phyloP scores from a whole-genome alignment of 169 alveolate genomes.

The Cryptosporidium muris region DNA sequence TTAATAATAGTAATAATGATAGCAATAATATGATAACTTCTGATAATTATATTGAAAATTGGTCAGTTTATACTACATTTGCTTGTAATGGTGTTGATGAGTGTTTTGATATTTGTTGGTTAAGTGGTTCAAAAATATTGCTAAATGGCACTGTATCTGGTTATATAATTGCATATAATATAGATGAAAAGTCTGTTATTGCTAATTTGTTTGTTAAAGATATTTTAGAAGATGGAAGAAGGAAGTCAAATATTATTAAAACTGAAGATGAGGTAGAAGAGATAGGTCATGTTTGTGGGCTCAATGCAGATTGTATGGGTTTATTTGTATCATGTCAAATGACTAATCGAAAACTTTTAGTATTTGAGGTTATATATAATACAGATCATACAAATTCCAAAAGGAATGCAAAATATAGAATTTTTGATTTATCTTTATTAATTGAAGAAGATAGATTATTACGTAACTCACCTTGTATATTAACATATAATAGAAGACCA shows the following conservation, averaged over 20 bases:
- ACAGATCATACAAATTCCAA: conserved; percentile 6
- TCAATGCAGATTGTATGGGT: conserved; percentile 23
- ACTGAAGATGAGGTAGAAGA: neutral
- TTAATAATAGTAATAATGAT: neutral
- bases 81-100: conserved; percentile 63
- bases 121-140: conserved; percentile 50
- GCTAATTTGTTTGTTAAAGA: conserved; percentile 44
- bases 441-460: conserved; percentile 54
- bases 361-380: conserved; percentile 35
- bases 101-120: conserved; percentile 70
- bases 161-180: conserved; percentile 30
- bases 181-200: conserved; percentile 35
- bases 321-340: conserved; percentile 58
- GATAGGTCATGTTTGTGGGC: conserved; percentile 62
- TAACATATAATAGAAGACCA: conserved; percentile 60
- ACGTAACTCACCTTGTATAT: conserved; percentile 54
- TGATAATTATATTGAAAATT: conserved; percentile 17
- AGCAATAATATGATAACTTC: neutral
- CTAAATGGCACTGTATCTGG: conserved; percentile 70
- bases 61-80: conserved; percentile 48
- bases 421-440: conserved; percentile 12
- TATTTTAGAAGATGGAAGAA: conserved; percentile 23
- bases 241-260: neutral
- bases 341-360: conserved; percentile 13
- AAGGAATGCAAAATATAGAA: conserved; percentile 4